Percentiles rank a stretch among this genome's conserved stretches.
Conservation (phyloP, 306 rosid species). For the Adenanthera pavonina region DNA sequence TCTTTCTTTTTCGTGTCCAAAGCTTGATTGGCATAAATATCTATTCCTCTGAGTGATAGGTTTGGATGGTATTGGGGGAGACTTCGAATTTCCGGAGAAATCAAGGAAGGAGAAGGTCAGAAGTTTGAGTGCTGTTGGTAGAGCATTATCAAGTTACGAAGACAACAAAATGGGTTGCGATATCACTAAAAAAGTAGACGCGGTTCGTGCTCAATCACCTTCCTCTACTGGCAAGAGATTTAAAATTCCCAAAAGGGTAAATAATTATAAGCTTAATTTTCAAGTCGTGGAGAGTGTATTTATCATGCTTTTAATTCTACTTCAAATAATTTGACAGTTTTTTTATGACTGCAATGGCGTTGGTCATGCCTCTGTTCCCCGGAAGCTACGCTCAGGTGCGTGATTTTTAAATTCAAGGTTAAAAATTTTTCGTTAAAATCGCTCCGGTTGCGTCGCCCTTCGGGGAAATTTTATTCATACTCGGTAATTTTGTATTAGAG, state of each 20-base stretch:
- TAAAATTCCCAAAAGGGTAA: conserved; percentile 61
- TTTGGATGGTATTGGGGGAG: conserved; percentile 37
- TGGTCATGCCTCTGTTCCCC: conserved; percentile 70
- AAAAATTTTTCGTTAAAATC: conserved; percentile 5
- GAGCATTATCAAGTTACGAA: conserved; percentile 40
- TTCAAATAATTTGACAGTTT: conserved; percentile 47
- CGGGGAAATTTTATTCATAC: conserved; percentile 1
- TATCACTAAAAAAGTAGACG: conserved; percentile 49
- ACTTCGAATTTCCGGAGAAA: conserved; percentile 49
- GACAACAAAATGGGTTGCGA: conserved; percentile 57
- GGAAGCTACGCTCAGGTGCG: conserved; percentile 86
- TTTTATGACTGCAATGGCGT: conserved; percentile 61
- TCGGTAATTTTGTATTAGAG: conserved; percentile 46
- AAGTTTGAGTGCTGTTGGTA: conserved; percentile 60
- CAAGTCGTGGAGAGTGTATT: not conserved
- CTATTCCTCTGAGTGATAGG: conserved; percentile 32
- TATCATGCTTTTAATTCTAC: not conserved
- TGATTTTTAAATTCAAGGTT: conserved; percentile 35
- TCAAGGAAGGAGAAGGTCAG: conserved; percentile 69
- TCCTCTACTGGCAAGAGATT: conserved; percentile 46
- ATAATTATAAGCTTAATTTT: not conserved
- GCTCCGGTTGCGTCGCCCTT: not conserved
- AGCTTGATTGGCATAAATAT: not conserved
- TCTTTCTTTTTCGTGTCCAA: conserved; percentile 17
- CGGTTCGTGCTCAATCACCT: conserved; percentile 33